Base-by-base conservation (phyloP, 805 yeast species). In the Kregervanrija pseudodelftensis region DNA sequence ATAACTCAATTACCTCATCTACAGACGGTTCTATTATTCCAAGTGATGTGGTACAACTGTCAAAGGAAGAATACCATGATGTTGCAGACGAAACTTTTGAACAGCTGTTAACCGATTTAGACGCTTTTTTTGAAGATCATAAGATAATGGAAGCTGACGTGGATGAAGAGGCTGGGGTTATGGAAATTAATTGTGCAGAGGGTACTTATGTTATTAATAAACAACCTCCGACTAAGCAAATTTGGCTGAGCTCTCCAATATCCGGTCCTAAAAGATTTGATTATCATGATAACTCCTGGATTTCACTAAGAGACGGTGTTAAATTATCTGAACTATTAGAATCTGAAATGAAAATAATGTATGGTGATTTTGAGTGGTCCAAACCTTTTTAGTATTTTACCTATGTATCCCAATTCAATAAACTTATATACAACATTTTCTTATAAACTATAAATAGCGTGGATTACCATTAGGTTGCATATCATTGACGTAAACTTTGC, bases 191-290 rank as follows among this genome's bases (percentile, higher is more conserved):
- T 7, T 86, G 91, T 3, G 76, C 80, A 1, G 68, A 70, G 13
- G 98, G 97, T 1, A 76, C 90, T 0, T 93, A 93, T 60, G 95
- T 93, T 30, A 82, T 93, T 59, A 93, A 93, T 68, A 91, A 89
- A 59, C 98, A 93, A 65, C 99, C 99, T 1, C 97, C 99, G 3
- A 93, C 89, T 66, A 84, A 86, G 65, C 99, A 93, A 63, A 83
- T 93, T 30, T 93, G 99, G 99, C 72, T 91, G 43, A 79, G 95
- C 47, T 85, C 95, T 37, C 99, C 99, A 0, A 59, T 88, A 3
- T 84, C 95, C 8, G 99, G 99, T 0, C 99, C 99, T 5, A 88
- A 89, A 58, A 67, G 85, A 52, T 85, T 79, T 57, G 98, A 93
- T 61, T 77, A 75, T 49, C 71, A 84, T 37, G 73, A 77, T 36